Base-by-base conservation (phyloP, 768 basidiomycete species). In the Fistulinella prunicolor region DNA sequence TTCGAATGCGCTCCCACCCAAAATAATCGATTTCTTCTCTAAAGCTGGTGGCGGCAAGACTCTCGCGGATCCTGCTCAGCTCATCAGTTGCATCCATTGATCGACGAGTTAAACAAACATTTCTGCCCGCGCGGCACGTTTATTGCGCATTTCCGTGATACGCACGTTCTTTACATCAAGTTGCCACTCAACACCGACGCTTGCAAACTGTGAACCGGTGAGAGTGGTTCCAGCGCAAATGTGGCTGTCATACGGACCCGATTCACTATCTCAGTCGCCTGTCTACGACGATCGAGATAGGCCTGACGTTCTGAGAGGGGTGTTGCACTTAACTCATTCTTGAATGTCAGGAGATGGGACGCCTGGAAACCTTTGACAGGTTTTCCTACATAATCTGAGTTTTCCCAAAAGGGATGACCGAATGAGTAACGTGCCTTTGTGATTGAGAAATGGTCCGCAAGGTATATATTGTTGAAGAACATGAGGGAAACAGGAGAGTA, bases 1-100 rank as follows among this genome's bases (percentile, higher is more conserved):
- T 60, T 51, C 62, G 54, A 16, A 66, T 58, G 20, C 62, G 67
- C 20, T 64, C 60, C 65, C 65, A 68, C 20, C 60, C 60, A 47
- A 67, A 62, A 54, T 56, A 34, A 35, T 62, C 54, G 3, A 66
- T 60, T 36, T 69, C 64, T 34, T 64, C 55, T 43, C 26, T 24
- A 22, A 67, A 66, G 7, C 60, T 60, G 17, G 44, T 14, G 17
- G 51, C 36, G 14, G 58, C 26, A 28, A 66, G 56, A 41, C 22
- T 34, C 14, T 54, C 44, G 28, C 20, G 54, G 14, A 66, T 55
- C 20, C 67, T 66, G 43, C 17, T 22, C 36, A 22, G 26, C 13
- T 3, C 22, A 14, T 66, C 26, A 51, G 46, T 37, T 1, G 2
- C 42, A 41, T 45, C 32, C 51, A 1, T 20, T n/a, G 17, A 42